A percentile compares a stretch with the other conserved stretches of the same genome.
phyloP scores from a whole-genome alignment of 768 basidiomycete genomes.

The Suillus weaverae region DNA sequence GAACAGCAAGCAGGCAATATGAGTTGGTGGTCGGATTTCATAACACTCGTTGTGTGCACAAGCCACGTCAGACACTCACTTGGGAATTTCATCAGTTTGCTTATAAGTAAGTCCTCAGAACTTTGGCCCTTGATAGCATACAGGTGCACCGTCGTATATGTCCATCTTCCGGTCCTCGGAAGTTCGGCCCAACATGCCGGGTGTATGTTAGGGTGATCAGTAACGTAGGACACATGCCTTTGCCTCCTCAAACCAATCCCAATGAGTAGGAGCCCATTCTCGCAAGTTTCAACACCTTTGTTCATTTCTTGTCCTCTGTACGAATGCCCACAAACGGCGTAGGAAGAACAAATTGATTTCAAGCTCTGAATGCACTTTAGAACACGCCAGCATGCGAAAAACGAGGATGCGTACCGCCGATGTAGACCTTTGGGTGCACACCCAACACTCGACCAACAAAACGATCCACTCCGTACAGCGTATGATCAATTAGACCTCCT shows the following conservation, averaged over 20 bases:
- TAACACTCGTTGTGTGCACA: background rate
- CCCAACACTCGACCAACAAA: slow-evolving; percentile 96
- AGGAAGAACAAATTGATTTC: slow-evolving; percentile 94
- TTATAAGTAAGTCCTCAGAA: background rate
- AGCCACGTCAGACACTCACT: background rate
- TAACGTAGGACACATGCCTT: slow-evolving; percentile 52
- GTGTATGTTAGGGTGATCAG: background rate
- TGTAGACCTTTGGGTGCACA: slow-evolving; percentile 88
- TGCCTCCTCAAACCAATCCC: slow-evolving; percentile 98
- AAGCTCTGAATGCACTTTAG: slow-evolving; percentile 52
- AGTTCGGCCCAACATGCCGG: slow-evolving; percentile 10
- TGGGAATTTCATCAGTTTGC: background rate
- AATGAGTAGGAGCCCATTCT: slow-evolving; percentile 80
- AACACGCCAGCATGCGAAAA: background rate
- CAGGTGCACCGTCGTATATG: slow-evolving; percentile 8
- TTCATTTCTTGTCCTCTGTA: slow-evolving; percentile 98
- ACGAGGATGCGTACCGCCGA: slow-evolving; percentile 46
- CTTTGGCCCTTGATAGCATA: background rate
- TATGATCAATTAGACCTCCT: slow-evolving; percentile 95
- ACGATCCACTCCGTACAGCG: slow-evolving; percentile 94
- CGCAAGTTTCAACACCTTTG: slow-evolving; percentile 60
- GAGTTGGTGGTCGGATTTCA: background rate
- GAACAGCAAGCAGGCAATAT: background rate
- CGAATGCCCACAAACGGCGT: slow-evolving; percentile 95
- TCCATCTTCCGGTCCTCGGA: slow-evolving; percentile 7